Percentiles rank a stretch among this genome's conserved stretches.
Evolutionary conservation across 1,284 basidiomycete species (phyloP).

Genomic region (Cutaneotrichosporon daszewskae): DNA sequence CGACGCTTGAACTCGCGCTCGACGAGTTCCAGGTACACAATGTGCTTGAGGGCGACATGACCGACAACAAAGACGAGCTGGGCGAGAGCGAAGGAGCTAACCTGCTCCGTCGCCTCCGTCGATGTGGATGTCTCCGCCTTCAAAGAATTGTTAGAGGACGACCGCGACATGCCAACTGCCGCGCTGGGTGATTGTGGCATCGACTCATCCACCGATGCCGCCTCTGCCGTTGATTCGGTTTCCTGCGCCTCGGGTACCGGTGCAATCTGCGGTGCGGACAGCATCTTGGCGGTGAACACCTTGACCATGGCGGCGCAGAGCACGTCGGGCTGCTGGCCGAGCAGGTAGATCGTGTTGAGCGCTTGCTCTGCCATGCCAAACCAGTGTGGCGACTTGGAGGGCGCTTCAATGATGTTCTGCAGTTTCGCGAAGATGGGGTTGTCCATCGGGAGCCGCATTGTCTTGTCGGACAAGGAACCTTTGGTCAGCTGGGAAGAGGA

Average conservation of each 20-base stretch:
- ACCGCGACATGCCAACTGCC: conserved; percentile 7
- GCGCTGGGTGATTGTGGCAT: too few relatives aligned
- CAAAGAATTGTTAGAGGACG: conserved; percentile 12
- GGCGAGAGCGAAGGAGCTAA: conserved; percentile 77
- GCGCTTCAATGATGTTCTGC: conserved; percentile 67
- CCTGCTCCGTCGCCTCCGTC: conserved; percentile 51
- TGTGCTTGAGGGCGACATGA: conserved; percentile 94
- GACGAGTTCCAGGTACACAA: conserved; percentile 93
- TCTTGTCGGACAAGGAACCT: conserved; percentile 85
- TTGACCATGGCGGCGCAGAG: conserved; percentile 79
- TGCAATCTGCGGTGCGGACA: conserved; percentile 41
- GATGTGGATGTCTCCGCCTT: too few relatives aligned
- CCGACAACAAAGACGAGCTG: conserved; percentile 92
- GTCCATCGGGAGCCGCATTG: conserved; percentile 80
- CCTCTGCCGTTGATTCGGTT: conserved; percentile 8
- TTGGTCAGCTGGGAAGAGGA: background rate
- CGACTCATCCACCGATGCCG: too few relatives aligned
- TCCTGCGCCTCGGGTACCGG: conserved; percentile 4
- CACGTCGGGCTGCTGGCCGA: conserved; percentile 87
- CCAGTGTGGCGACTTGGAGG: conserved; percentile 82
- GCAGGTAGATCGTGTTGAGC: conserved; percentile 89
- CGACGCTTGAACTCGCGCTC: conserved; percentile 94
- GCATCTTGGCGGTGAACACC: conserved; percentile 68
- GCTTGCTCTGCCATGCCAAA: conserved; percentile 90
- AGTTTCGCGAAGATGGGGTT: conserved; percentile 79